phyloP scores from a whole-genome alignment of 2,329 filamentous ascomycete genomes.

The Penicillium fuscoglaucum region DNA sequence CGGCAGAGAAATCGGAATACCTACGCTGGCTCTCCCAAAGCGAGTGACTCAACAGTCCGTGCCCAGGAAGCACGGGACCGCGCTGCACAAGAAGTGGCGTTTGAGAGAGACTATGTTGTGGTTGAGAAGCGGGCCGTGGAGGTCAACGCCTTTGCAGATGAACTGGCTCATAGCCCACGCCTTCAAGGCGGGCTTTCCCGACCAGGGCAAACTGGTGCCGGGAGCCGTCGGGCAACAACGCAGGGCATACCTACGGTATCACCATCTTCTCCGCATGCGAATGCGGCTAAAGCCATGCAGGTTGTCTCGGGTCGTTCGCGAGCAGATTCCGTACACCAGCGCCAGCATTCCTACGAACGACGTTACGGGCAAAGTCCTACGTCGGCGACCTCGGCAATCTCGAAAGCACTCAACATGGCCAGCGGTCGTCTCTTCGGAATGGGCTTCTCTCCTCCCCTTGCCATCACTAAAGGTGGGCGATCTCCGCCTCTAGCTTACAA shows the following conservation, averaged over 20 bases:
- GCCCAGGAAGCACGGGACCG: slow-evolving; percentile 55
- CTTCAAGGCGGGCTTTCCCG: slow-evolving; percentile 52
- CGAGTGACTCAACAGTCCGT: slow-evolving; percentile 37
- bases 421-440: slow-evolving; percentile 61
- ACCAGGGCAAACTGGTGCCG: slow-evolving; percentile 60
- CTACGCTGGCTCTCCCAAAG: slow-evolving; percentile 49
- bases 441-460: slow-evolving; percentile 52
- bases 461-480: slow-evolving; percentile 46
- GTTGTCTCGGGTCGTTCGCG: slow-evolving; percentile 66
- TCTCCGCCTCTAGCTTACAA: slow-evolving; percentile 54
- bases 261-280: slow-evolving; percentile 67
- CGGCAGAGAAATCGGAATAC: slow-evolving; percentile 60
- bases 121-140: slow-evolving; percentile 95
- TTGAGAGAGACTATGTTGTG: slow-evolving; percentile 92
- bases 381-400: slow-evolving; percentile 86
- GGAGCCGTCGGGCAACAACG: slow-evolving; percentile 75
- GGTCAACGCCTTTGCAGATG: slow-evolving; percentile 95
- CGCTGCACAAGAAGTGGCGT: slow-evolving; percentile 81
- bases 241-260: slow-evolving; percentile 69
- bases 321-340: slow-evolving; percentile 64
- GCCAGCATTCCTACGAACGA: slow-evolving; percentile 78
- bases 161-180: slow-evolving; percentile 80
- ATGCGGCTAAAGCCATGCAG: slow-evolving; percentile 71
- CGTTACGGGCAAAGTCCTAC: slow-evolving; percentile 70
- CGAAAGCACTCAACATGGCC: slow-evolving; percentile 92